Conservation (phyloP, 2,329 filamentous ascomycete species). For the Fusarium fracticaudum region DNA sequence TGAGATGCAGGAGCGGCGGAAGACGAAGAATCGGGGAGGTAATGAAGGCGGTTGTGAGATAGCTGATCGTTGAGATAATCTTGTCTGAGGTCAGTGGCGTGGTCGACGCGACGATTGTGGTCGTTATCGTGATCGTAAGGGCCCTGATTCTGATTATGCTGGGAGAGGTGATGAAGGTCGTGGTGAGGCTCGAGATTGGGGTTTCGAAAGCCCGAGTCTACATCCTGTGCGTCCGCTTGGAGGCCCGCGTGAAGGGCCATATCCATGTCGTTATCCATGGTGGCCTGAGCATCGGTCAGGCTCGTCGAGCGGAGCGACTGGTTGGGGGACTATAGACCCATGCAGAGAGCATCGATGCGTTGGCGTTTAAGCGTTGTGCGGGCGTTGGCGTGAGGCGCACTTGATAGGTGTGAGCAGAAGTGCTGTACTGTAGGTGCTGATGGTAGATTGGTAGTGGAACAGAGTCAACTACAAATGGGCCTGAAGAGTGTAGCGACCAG, state of each 20-base stretch:
- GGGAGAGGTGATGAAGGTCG: slow-evolving; percentile 39
- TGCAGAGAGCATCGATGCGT: slow-evolving; percentile 60
- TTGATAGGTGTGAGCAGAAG: slow-evolving; percentile 36
- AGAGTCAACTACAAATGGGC: slow-evolving; percentile 18
- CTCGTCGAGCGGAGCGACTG: slow-evolving; percentile 53
- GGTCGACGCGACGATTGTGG: slow-evolving; percentile 40
- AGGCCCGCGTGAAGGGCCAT: slow-evolving; percentile 47
- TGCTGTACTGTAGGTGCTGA: slow-evolving; percentile 24
- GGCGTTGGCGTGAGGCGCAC: slow-evolving; percentile 41
- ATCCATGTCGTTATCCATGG: slow-evolving; percentile 57
- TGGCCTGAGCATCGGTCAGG: slow-evolving; percentile 57
- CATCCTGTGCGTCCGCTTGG: slow-evolving; percentile 40
- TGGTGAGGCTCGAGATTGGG: slow-evolving; percentile 41
- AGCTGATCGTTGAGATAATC: slow-evolving; percentile 40
- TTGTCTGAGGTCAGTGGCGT: slow-evolving; percentile 15
- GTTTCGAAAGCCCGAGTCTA: slow-evolving; percentile 34
- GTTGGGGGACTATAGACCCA: slow-evolving; percentile 54
- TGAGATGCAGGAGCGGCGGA: slow-evolving; percentile 26
- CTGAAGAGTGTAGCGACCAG: slow-evolving; percentile 21
- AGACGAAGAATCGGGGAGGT: slow-evolving; percentile 32
- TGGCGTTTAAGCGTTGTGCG: slow-evolving; percentile 51
- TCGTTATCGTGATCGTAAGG: slow-evolving; percentile 44
- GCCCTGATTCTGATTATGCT: slow-evolving; percentile 45
- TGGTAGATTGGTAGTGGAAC: too few relatives aligned
- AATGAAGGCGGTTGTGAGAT: slow-evolving; percentile 30